phyloP scores from a whole-genome alignment of 2,329 filamentous ascomycete genomes.

The Aspergillus sclerotialis region DNA sequence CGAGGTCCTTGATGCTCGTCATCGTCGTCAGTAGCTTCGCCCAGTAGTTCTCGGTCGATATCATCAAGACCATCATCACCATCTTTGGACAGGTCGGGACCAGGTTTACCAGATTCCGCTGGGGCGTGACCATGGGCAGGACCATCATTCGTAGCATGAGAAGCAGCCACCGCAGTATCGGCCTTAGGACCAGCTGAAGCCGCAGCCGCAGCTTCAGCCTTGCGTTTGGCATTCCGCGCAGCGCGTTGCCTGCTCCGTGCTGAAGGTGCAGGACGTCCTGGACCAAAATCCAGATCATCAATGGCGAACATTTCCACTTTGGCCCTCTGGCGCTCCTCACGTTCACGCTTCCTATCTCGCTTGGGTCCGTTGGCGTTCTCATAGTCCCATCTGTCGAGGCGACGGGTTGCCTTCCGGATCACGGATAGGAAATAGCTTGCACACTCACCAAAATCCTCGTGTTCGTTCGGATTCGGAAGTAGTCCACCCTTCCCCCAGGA shows the following conservation, averaged over 20 bases:
- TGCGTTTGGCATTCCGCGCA: conserved; percentile 23
- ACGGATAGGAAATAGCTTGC: conserved; percentile 39
- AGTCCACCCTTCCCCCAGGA: conserved; percentile 39
- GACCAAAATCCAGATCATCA: conserved; percentile 10
- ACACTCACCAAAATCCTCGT: conserved; percentile 43
- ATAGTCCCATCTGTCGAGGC: conserved; percentile 41
- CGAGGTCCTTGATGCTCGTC: conserved; percentile 16
- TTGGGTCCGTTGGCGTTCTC: conserved; percentile 33
- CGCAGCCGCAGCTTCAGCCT: conserved; percentile 18
- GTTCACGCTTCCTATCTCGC: conserved; percentile 29
- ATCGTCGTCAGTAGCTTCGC: conserved; percentile 30
- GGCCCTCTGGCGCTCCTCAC: conserved; percentile 31
- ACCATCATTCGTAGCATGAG: neutral
- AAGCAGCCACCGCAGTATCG: conserved; percentile 11
- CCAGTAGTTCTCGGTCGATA: conserved; percentile 31
- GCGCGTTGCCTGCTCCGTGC: conserved; percentile 16
- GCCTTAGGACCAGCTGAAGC: conserved; percentile 14
- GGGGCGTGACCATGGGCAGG: neutral
- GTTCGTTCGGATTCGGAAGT: conserved; percentile 33
- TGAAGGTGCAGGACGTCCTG: conserved; percentile 13
- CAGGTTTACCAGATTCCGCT: neutral
- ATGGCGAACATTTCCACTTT: conserved; percentile 16
- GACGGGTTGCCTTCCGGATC: conserved; percentile 34
- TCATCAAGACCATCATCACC: conserved; percentile 30
- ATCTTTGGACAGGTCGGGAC: conserved; percentile 9